Evolutionary conservation across 1,139 yeast genomes (phyloP).

Genomic region (Lodderomyces oxycetoniae): DNA sequence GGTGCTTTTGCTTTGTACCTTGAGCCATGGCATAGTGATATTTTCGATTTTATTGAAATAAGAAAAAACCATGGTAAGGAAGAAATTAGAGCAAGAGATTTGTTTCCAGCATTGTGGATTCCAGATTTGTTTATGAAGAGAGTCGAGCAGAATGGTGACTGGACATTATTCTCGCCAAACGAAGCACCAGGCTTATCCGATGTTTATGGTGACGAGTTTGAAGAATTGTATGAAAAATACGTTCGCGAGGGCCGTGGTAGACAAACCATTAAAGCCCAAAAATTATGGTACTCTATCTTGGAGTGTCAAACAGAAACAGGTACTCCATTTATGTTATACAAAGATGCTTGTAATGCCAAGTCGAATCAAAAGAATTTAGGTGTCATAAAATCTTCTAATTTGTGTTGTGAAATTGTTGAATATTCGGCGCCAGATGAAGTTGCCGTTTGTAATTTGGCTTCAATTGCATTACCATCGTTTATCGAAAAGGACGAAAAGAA

Average conservation of each 20-base stretch:
- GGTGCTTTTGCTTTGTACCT: constrained; percentile 88
- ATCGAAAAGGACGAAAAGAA: constrained; percentile 38
- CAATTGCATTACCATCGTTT: constrained; percentile 77
- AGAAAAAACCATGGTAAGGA: constrained; percentile 91
- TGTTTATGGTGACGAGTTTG: constrained; percentile 78
- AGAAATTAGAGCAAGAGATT: constrained; percentile 84
- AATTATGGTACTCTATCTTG: constrained; percentile 79
- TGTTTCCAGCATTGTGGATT: constrained; percentile 89
- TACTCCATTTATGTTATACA: constrained; percentile 86
- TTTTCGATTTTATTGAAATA: constrained; percentile 76
- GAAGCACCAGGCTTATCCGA: constrained; percentile 84
- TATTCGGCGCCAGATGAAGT: constrained; percentile 84
- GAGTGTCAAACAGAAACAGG: constrained; percentile 94
- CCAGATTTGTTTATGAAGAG: constrained; percentile 88
- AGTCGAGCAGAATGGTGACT: constrained; percentile 70
- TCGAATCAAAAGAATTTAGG: constrained; percentile 86
- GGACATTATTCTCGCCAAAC: constrained; percentile 86
- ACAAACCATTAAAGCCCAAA: constrained; percentile 75
- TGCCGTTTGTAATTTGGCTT: constrained; percentile 88
- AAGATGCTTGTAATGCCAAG: constrained; percentile 81
- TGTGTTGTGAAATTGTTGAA: constrained; percentile 89
- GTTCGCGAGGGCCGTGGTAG: constrained; percentile 70
- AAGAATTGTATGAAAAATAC: constrained; percentile 61
- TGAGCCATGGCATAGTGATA: constrained; percentile 91
- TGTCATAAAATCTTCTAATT: constrained; percentile 78